Evolutionary conservation across 208 protist species (phyloP), one percentile per base, ranked within the genome.

Genomic region (Trypanosomatidae sp.): DNA sequence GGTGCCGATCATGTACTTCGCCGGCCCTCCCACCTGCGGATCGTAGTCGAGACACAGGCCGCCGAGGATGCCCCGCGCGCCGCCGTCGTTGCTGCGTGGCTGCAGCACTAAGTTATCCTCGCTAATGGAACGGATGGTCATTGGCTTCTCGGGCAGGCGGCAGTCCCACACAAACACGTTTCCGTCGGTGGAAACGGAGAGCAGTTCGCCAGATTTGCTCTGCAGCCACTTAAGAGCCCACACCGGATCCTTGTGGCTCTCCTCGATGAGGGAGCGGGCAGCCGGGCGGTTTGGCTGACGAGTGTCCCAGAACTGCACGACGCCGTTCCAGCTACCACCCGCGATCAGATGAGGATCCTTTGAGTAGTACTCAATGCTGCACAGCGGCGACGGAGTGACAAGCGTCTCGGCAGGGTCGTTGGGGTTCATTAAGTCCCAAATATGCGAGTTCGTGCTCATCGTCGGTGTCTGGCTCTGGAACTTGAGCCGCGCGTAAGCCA

Each of bases 371-470:
- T 98, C 87, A 33, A 99, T 79, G 80, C 92, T 98, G 83, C 90
- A 94, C 49, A 99, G 86, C 41, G 97, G 97, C 17, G 98, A 99
- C 10, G 90, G 76, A 9, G 98, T 96, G 22, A 93, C 80, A 28
- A 99, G 85, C 25, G 97, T 98, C 52, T 97, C 84, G 28, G 91
- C 86, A 39, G 98, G 98, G 73, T 93, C 87, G 83, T 98, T 99
- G 28, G 98, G 96, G 87, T 99, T 99, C 68, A 97, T 81, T 5
- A 99, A 85, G 81, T 99, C 98, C 98, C 98, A 99, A 36, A 99
- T 90, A 85, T 99, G 97, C 7, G 97, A 98, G 73, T 94, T 92
- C 25, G 92, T 90, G 64, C 94, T 96, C 87, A 98, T 98, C 44
- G 87, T 95, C 13, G 95, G 68, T 0, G 88, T 91, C 68, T 91